These are phyloP conservation scores for Ceratobasidium theobromae DNA, from an alignment of 1,284 basidiomycete genomes.

Conservation along the genomic window DNA sequence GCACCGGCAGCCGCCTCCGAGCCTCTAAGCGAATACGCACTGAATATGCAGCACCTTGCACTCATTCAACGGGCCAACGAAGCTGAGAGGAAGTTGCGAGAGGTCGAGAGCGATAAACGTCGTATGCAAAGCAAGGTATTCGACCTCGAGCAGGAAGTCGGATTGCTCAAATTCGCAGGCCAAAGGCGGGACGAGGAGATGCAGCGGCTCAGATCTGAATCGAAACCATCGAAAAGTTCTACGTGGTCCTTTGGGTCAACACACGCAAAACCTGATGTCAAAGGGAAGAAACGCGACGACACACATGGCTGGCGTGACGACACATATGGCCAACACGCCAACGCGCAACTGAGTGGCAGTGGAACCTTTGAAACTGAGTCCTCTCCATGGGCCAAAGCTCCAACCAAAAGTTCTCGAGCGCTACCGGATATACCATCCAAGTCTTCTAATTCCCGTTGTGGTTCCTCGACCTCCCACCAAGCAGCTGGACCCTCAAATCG, in stretches of 20 bases:
- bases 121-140: neutral
- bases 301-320: too few species aligned
- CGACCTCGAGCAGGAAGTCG: constrained; percentile 8
- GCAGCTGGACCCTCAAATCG: neutral
- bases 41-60: constrained; percentile 11
- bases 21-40: constrained; percentile 4
- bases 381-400: neutral
- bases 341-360: neutral
- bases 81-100: neutral
- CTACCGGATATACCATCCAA: neutral
- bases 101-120: neutral
- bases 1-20: constrained; percentile 34
- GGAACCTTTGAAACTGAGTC: neutral
- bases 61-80: neutral
- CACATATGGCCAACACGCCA: too few species aligned
- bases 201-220: neutral
- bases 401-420: neutral
- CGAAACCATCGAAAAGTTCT: neutral
- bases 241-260: too few species aligned
- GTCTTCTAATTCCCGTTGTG: too few species aligned
- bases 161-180: neutral
- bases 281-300: constrained; percentile 8
- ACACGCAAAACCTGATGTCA: neutral
- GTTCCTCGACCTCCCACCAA: neutral
- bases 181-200: neutral